phyloP scores from a whole-genome alignment of 2,329 filamentous ascomycete species.

The Raffaelea ambrosiae region DNA sequence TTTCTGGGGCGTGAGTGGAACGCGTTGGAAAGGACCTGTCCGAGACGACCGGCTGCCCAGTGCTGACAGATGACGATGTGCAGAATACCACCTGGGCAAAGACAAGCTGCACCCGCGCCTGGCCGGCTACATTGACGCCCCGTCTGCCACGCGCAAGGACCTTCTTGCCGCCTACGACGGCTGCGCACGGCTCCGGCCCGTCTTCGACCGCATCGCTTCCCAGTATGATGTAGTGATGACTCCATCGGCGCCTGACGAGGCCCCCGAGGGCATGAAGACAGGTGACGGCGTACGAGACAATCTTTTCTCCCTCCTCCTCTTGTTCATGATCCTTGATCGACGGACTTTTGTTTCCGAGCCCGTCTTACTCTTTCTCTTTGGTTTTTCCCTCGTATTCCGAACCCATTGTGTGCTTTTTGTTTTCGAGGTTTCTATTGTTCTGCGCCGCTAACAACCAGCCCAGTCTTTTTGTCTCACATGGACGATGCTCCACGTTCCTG shows the following conservation, averaged over 20 bases:
- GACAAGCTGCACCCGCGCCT: conserved; percentile 36
- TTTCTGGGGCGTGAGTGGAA: conserved; percentile 30
- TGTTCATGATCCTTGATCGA: no score
- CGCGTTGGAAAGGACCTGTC: no score
- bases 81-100: conserved; percentile 21
- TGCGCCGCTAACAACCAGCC: no score
- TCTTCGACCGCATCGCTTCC: conserved; percentile 42
- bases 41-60: no score
- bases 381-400: conserved; percentile 34
- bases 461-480: background rate
- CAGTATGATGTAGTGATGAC: conserved; percentile 47
- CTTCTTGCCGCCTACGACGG: conserved; percentile 47
- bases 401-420: conserved; percentile 42
- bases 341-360: no score
- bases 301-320: no score
- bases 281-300: background rate
- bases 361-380: no score
- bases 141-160: conserved; percentile 31
- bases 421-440: conserved; percentile 33
- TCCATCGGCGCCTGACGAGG: conserved; percentile 52
- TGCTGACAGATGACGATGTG: background rate
- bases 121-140: conserved; percentile 42
- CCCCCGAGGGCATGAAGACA: conserved; percentile 16
- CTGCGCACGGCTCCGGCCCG: conserved; percentile 42
- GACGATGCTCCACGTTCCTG: conserved; percentile 45